Evolutionary conservation across 2,329 filamentous ascomycete genomes (phyloP).

Genomic region (Sclerotinia trifoliorum): DNA sequence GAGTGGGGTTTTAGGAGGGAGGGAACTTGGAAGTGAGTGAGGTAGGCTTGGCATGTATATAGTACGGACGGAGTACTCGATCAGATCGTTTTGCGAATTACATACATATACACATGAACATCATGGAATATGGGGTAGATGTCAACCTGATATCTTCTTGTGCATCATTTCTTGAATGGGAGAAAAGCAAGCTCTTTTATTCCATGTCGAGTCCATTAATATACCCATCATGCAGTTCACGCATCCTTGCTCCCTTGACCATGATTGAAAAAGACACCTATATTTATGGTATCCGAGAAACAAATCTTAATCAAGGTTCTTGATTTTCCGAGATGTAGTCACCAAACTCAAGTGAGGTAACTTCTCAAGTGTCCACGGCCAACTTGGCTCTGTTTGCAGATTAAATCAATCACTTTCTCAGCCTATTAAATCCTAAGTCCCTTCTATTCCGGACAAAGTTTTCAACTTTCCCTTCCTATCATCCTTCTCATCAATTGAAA

Average conservation of each 20-base stretch:
- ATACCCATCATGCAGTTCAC: neutral
- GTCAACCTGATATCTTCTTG: neutral
- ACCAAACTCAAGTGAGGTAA: neutral
- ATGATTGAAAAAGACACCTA: neutral
- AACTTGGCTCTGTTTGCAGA: neutral
- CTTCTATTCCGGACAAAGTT: neutral
- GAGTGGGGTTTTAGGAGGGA: neutral
- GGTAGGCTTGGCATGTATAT: neutral
- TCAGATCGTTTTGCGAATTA: too few relatives aligned
- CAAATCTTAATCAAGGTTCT: neutral
- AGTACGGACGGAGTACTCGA: too few relatives aligned
- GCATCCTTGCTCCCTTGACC: neutral
- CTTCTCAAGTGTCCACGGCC: neutral
- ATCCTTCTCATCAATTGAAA: constrained; percentile 11
- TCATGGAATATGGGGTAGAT: neutral
- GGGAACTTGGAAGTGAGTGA: neutral
- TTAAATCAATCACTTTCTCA: neutral
- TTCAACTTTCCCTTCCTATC: constrained; percentile 1
- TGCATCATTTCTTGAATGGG: neutral
- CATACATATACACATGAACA: too few relatives aligned
- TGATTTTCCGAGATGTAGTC: neutral
- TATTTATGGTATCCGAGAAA: neutral
- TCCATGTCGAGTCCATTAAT: neutral
- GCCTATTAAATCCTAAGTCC: neutral
- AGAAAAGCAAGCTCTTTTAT: neutral